A percentile compares a stretch with the other conserved stretches of the same genome.
phyloP scores from a whole-genome alignment of 164 flowering plant genomes.

The Aristolochia fimbriata region DNA sequence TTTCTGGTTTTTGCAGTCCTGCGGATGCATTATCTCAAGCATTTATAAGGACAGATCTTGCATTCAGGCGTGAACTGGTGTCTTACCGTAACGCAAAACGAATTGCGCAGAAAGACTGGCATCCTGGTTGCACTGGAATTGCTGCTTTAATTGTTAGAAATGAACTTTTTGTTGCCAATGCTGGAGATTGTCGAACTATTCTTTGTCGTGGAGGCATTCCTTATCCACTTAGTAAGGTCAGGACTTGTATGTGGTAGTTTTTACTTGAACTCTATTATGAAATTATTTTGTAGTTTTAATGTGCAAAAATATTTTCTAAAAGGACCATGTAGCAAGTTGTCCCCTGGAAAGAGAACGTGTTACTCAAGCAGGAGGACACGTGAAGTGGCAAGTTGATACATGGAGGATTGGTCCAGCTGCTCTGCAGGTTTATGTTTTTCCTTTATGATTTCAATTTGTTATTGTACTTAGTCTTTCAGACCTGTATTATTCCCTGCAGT shows the following conservation, averaged over 20 bases:
- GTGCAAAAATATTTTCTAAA: not conserved
- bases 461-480: too few species aligned
- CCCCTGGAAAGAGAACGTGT: conserved; percentile 79
- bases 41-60: conserved; percentile 62
- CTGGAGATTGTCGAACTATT: conserved; percentile 90
- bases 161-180: conserved; percentile 87
- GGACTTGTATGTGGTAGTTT: not conserved
- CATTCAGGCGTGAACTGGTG: conserved; percentile 60
- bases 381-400: conserved; percentile 86
- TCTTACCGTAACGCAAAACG: conserved; percentile 38
- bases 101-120: conserved; percentile 54
- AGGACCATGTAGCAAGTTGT: conserved; percentile 95
- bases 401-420: conserved; percentile 97
- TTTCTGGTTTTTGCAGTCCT: conserved; percentile 41
- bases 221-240: conserved; percentile 62
- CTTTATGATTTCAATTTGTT: not conserved
- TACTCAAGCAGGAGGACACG: conserved; percentile 55
- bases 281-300: not conserved
- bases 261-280: too few species aligned
- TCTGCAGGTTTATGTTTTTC: conserved; percentile 62
- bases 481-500: too few species aligned
- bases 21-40: conserved; percentile 58
- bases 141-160: conserved; percentile 55
- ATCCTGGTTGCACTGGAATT: conserved; percentile 91
- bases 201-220: conserved; percentile 61